These are phyloP conservation scores for Ziziphus jujuba DNA, from an alignment of 306 rosid genomes.

Conservation along the genomic window DNA sequence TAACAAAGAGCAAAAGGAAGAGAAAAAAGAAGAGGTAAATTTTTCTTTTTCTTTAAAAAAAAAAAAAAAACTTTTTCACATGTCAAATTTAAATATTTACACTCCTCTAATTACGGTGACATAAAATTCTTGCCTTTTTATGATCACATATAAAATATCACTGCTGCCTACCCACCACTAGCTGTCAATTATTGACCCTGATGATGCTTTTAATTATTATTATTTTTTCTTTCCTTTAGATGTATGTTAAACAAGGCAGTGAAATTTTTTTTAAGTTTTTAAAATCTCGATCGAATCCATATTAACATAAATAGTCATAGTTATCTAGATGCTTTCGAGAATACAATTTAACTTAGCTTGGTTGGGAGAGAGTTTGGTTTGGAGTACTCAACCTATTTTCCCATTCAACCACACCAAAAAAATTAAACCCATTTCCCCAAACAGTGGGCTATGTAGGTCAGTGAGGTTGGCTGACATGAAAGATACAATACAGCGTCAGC, in stretches of 20 bases:
- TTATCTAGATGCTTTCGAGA: no score
- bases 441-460: slow-evolving; percentile 1
- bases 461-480: slow-evolving; percentile 47
- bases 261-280: no score
- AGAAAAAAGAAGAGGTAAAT: slow-evolving; percentile 87
- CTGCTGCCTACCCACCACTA: slow-evolving; percentile 6
- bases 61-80: neutral
- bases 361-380: neutral
- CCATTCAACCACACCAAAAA: neutral
- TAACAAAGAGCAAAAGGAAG: slow-evolving; percentile 38
- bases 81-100: no score
- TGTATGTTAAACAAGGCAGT: neutral
- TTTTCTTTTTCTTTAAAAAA: no score
- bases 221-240: no score
- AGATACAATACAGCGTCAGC: slow-evolving; percentile 53
- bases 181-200: slow-evolving; percentile 1
- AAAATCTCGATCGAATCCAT: no score
- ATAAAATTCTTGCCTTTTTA: neutral
- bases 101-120: no score
- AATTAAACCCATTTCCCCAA: slow-evolving; percentile 16
- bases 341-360: neutral
- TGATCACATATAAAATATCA: neutral
- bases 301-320: no score
- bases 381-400: no score
- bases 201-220: neutral